Evolutionary conservation across 2,329 filamentous ascomycete species (phyloP), one percentile per base, ranked within the genome.

Genomic region (Ophiocordyceps camponoti-floridani): DNA sequence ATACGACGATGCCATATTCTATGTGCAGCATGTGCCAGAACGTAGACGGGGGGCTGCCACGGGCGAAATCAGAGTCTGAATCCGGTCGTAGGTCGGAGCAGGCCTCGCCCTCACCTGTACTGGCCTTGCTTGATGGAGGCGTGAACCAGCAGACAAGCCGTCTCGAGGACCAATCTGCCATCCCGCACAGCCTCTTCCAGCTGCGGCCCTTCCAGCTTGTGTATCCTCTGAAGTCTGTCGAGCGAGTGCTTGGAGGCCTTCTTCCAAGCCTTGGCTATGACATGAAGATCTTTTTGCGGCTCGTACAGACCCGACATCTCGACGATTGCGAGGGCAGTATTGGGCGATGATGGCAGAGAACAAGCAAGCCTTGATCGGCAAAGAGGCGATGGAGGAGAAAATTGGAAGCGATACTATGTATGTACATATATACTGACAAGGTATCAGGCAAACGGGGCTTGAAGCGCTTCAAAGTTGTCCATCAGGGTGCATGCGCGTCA

Each of bases 1-100:
- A 64, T 19, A 64, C 58, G n/a, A 64, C 50, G 40, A 64, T 64
- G 37, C 62, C 62, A 27, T 62, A 64, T 43, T 64, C 61, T 7
- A 54, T 47, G 31, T 63, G 59, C 13, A 64, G 52, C 8, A 63
- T 52, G 26, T 56, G 50, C 62, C 62, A 64, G 44, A 64, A 64
- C 44, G 60, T 58, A 2, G 55, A 48, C 11, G 62, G 62, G 13
- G 63, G 47, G 31, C 62, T 64, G 41, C 14, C 12, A 19, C 7
- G 9, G 12, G 7, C n/a, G 13, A 33, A n/a, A 16, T 9, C 10
- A 31, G 18, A 13, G 33, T 9, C 13, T 23, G 12, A 23, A 12
- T 6, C 26, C 40, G 11, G 18, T 4, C 18, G 9, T 14, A 11
- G 9, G 11, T 14, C 18, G 4, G 8, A 4, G 8, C 16, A n/a